Base-by-base conservation (phyloP, 805 yeast genomes). In the Yarrowia deformans region DNA sequence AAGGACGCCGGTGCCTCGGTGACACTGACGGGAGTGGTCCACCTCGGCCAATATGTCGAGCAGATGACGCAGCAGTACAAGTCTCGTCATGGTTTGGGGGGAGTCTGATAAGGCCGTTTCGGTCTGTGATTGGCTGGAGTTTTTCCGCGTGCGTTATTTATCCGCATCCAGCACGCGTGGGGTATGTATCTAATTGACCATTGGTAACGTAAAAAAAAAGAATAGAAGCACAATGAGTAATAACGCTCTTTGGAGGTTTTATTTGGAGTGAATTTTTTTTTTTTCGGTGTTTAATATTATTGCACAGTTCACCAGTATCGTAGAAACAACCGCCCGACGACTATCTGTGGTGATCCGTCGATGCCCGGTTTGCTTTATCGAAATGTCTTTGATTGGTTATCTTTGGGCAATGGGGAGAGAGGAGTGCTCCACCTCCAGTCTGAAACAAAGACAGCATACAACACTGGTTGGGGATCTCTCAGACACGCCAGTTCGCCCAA, bases 1-100 rank as follows among this genome's bases (percentile, higher is more conserved):
- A 52, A 50, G 52, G 61, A 66, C 16, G 43, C n/a, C 1, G 61
- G 52, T 13, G 50, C 50, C 66, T 23, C 39, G 67, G 46, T 58
- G 32, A 63, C 68, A 6, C 48, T 63, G 14, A 63, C 68, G 10
- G 70, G 68, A 3, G 70, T 69, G 18, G 70, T 63, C 32, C 69
- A 70, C 50, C 54, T 66, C 34, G 71, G 71, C 19, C 69, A 58
- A 14, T 71, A 70, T 48, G 70, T 49, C 43, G 68, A 37, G 55
- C 69, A 40, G 74, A 72, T 55, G 72, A 72, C 61, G 43, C 40
- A 54, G 52, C 69, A 66, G 39, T 63, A 48, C 66, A 60, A 45
- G 40, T 60, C 66, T 12, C 66, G 66, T 16, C 66, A 60, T 60
- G 66, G 52, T 9, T 43, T 60, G 34, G 37, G 60, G 13, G 18